Conservation (phyloP, 208 protist genomes). For the Trypanosoma boissoni region DNA sequence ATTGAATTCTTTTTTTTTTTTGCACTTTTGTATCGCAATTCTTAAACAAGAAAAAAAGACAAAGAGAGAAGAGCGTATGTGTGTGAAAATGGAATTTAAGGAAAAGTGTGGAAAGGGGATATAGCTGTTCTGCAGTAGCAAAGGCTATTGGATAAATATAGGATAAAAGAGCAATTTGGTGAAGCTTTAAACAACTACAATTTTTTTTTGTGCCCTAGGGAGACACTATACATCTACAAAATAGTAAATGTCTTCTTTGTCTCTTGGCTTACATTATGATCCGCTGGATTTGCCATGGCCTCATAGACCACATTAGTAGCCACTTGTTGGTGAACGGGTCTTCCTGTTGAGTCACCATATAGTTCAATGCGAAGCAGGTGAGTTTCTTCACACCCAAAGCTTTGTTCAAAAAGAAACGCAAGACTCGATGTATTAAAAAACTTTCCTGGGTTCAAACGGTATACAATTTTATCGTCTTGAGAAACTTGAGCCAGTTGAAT, state of each 20-base stretch:
- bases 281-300: constrained; percentile 74
- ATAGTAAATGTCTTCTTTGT: constrained; percentile 27
- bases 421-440: constrained; percentile 55
- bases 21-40: constrained; percentile 6
- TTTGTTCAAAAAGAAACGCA: constrained; percentile 72
- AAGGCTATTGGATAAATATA: too few relatives aligned
- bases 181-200: too few relatives aligned
- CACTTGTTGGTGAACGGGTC: constrained; percentile 54
- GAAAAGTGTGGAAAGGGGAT: constrained; percentile 11
- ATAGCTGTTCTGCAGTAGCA: too few relatives aligned
- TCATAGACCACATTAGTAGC: constrained; percentile 89
- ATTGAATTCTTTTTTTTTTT: constrained; percentile 10
- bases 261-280: constrained; percentile 63
- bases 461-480: constrained; percentile 67
- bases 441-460: constrained; percentile 68
- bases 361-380: constrained; percentile 81
- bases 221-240: constrained; percentile 19
- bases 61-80: constrained; percentile 11
- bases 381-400: constrained; percentile 67
- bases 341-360: constrained; percentile 70
- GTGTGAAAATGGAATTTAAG: background rate
- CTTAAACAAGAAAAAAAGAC: constrained; percentile 1
- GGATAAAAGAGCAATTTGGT: too few relatives aligned
- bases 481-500: constrained; percentile 58
- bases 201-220: too few relatives aligned